Conservation (phyloP, 2,329 filamentous ascomycete genomes). For the Penicillium rolfsii region DNA sequence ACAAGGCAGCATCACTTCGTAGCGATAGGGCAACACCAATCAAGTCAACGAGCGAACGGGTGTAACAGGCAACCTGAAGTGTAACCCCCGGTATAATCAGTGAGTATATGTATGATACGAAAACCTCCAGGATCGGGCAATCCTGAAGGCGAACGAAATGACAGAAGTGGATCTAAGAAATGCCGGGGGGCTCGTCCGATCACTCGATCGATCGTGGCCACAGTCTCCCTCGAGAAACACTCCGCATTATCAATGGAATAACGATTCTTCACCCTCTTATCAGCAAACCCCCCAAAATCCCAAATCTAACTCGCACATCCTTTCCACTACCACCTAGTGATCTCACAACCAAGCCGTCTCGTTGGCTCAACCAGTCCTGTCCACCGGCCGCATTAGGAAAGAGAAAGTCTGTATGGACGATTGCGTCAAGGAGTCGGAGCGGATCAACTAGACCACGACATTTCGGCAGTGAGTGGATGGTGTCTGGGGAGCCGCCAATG, state of each 20-base stretch:
- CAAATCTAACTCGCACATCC: background rate
- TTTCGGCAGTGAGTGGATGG: too few relatives aligned
- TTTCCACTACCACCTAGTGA: background rate
- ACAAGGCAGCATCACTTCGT: background rate
- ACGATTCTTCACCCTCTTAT: background rate
- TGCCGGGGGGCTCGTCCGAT: background rate
- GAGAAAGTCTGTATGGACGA: background rate
- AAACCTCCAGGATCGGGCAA: too few relatives aligned
- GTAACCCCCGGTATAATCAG: too few relatives aligned
- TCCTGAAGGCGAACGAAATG: background rate
- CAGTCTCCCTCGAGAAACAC: too few relatives aligned
- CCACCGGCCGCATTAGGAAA: conserved; percentile 14
- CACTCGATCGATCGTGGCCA: background rate
- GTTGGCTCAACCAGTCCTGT: conserved; percentile 4
- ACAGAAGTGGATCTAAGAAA: background rate
- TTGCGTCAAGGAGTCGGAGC: conserved; percentile 26
- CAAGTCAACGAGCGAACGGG: background rate
- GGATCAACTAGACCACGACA: background rate
- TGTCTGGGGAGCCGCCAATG: too few relatives aligned
- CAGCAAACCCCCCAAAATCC: background rate
- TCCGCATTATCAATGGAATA: background rate
- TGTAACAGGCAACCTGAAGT: too few relatives aligned
- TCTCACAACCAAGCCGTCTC: background rate
- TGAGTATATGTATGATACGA: too few relatives aligned
- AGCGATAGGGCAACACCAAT: background rate